Evolutionary conservation across 2,329 filamentous ascomycete species (phyloP).

Genomic region (Sclerotinia spermophila): DNA sequence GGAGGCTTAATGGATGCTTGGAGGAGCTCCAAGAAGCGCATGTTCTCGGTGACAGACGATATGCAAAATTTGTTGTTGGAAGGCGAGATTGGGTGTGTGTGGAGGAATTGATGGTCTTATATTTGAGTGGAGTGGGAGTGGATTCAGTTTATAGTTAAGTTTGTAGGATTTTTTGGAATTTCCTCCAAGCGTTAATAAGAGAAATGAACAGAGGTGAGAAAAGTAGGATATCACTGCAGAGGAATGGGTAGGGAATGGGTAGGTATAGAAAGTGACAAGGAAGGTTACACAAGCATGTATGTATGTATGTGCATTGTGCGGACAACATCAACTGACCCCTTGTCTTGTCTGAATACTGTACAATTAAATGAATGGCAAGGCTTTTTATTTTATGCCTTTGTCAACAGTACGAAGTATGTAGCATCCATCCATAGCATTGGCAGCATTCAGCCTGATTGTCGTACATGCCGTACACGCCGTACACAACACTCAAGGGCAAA

Average conservation of each 20-base stretch:
- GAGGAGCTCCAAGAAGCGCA: slow-evolving; percentile 28
- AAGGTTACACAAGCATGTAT: neutral
- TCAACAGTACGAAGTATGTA: neutral
- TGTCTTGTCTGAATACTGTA: neutral
- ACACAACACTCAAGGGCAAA: neutral
- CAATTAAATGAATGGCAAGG: neutral
- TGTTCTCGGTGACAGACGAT: slow-evolving; percentile 31
- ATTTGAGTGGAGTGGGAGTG: slow-evolving; percentile 20
- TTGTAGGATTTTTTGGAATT: neutral
- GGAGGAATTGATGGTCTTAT: slow-evolving; percentile 17
- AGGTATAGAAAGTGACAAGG: neutral
- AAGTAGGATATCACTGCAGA: neutral
- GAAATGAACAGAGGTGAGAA: neutral
- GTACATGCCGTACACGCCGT: neutral
- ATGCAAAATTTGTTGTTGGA: slow-evolving; percentile 21
- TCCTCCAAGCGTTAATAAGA: neutral
- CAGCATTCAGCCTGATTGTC: slow-evolving; percentile 1
- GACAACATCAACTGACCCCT: neutral
- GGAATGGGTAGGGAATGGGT: neutral
- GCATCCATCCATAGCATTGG: neutral
- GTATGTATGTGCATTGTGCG: neutral
- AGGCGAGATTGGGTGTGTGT: slow-evolving; percentile 18
- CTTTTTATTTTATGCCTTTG: no score
- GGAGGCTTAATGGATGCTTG: slow-evolving; percentile 25
- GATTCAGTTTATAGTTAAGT: slow-evolving; percentile 1